phyloP scores from a whole-genome alignment of 2,329 filamentous ascomycete genomes.

The Septoria linicola region DNA sequence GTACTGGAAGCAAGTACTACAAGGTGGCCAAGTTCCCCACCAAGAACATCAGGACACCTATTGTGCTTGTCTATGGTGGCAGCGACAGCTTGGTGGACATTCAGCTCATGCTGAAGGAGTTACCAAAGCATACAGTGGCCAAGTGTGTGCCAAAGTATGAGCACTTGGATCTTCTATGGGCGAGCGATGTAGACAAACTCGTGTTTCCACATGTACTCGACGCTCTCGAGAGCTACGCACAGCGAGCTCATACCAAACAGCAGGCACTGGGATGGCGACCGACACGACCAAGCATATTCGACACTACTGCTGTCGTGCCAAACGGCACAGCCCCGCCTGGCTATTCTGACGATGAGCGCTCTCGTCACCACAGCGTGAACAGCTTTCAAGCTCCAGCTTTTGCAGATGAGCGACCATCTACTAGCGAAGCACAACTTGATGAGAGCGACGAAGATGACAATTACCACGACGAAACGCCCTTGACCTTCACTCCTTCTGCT shows the following conservation, averaged over 20 bases:
- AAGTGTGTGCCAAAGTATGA: constrained; percentile 91
- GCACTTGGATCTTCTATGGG: constrained; percentile 96
- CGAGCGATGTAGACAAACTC: constrained; percentile 73
- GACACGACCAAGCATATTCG: constrained; percentile 28
- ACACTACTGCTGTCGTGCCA: constrained; percentile 18
- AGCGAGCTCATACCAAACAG: constrained; percentile 28
- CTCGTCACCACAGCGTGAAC: constrained; percentile 13
- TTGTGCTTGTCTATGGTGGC: constrained; percentile 90
- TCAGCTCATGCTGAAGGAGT: constrained; percentile 82
- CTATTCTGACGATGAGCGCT: constrained; percentile 33
- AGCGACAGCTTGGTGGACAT: constrained; percentile 94
- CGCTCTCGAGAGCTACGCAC: constrained; percentile 68
- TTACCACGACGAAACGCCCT: constrained; percentile 22
- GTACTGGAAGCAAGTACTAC: constrained; percentile 77
- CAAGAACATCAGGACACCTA: constrained; percentile 92
- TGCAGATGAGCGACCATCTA: constrained; percentile 25
- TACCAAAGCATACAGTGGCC: constrained; percentile 80
- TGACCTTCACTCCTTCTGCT: constrained; percentile 19
- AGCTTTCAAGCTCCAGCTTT: constrained; percentile 22
- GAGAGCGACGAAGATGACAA: constrained; percentile 32
- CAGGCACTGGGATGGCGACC: constrained; percentile 25
- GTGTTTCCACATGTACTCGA: constrained; percentile 93
- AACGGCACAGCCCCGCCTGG: constrained; percentile 32
- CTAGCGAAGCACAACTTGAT: constrained; percentile 31
- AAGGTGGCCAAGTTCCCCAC: constrained; percentile 97